A percentile compares a stretch with the other conserved stretches of the same genome.
phyloP scores from a whole-genome alignment of 116 monocot genomes.

The Iris pallida region DNA sequence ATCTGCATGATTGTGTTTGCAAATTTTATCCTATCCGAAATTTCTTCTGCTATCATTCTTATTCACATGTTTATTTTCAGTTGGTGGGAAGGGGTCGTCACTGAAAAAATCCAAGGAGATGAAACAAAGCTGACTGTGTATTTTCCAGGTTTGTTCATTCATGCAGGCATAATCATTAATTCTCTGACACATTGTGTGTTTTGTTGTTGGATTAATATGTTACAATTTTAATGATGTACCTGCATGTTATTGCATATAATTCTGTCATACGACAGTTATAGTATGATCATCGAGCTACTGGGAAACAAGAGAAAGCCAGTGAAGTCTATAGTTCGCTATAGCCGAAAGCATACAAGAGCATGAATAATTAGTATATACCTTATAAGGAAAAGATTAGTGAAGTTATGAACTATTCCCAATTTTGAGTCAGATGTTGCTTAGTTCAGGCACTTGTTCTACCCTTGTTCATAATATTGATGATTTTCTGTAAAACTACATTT shows the following conservation, averaged over 20 bases:
- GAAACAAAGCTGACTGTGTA: conserved; percentile 66
- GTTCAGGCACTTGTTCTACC: too few relatives aligned
- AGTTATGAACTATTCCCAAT: too few relatives aligned
- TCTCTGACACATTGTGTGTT: too few relatives aligned
- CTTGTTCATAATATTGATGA: too few relatives aligned
- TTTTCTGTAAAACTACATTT: too few relatives aligned
- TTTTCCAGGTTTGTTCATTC: conserved; percentile 65
- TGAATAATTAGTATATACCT: too few relatives aligned
- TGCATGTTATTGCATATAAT: background rate
- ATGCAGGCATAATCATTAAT: background rate
- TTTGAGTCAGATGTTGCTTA: too few relatives aligned
- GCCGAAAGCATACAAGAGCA: too few relatives aligned
- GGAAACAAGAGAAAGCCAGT: background rate
- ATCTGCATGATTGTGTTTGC: too few relatives aligned
- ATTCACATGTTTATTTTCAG: conserved; percentile 16
- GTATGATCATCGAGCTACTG: background rate
- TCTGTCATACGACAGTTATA: background rate
- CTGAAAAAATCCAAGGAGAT: conserved; percentile 64
- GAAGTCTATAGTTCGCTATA: background rate
- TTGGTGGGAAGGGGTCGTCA: conserved; percentile 78
- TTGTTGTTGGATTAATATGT: background rate
- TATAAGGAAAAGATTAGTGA: too few relatives aligned
- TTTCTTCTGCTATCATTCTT: too few relatives aligned
- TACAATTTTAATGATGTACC: background rate
- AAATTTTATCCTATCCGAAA: too few relatives aligned